Conservation (phyloP, 257 asterid species). For the Coffea eugenioides region DNA sequence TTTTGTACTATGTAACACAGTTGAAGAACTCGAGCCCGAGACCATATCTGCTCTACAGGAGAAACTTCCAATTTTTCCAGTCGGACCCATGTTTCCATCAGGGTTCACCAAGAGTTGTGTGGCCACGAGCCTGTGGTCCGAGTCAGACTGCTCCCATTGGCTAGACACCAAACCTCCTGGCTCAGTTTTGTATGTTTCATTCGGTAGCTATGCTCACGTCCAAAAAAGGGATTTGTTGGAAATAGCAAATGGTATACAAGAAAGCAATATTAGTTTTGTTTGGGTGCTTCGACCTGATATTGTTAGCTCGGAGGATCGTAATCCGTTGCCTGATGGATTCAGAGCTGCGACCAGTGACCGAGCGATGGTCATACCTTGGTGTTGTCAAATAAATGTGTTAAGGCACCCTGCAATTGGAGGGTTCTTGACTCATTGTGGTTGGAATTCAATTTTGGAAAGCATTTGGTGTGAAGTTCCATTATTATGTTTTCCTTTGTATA, state of each 20-base stretch:
- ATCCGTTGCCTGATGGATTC: constrained; percentile 32
- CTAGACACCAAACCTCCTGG: constrained; percentile 49
- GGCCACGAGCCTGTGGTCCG: constrained; percentile 67
- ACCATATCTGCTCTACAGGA: constrained; percentile 27
- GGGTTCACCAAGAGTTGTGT: constrained; percentile 45
- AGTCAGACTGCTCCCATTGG: constrained; percentile 71
- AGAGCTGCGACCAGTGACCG: constrained; percentile 18
- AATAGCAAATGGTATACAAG: constrained; percentile 36
- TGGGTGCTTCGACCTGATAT: constrained; percentile 77
- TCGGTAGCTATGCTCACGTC: constrained; percentile 61
- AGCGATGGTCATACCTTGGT: constrained; percentile 39
- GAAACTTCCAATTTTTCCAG: constrained; percentile 18
- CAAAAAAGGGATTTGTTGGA: constrained; percentile 27
- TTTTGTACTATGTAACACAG: constrained; percentile 42
- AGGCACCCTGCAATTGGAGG: constrained; percentile 36
- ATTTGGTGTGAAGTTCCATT: constrained; percentile 43
- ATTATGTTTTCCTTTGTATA: constrained; percentile 45
- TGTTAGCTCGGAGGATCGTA: constrained; percentile 43
- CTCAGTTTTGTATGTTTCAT: constrained; percentile 67
- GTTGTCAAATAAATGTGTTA: constrained; percentile 38
- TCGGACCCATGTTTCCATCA: constrained; percentile 56
- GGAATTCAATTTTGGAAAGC: constrained; percentile 46
- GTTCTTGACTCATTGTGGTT: constrained; percentile 47
- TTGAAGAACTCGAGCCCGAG: constrained; percentile 36
- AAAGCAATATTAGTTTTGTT: constrained; percentile 41